Base-by-base conservation (phyloP, 345 rosid species). In the Barbarea vulgaris region DNA sequence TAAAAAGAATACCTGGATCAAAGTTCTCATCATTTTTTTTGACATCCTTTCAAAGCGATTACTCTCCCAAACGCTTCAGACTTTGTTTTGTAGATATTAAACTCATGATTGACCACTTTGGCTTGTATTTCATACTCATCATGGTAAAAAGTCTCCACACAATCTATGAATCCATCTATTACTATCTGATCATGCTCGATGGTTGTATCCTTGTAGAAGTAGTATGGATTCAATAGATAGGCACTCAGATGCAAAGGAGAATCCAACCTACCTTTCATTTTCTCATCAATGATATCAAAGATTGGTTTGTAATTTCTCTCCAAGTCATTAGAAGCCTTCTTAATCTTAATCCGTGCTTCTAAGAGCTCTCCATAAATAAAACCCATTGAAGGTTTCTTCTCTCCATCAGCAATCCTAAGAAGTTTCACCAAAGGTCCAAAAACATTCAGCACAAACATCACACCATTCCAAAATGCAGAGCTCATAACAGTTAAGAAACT, bases 301-400 rank as follows among this genome's bases (percentile, higher is more conserved):
- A 46, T 72, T 25, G 68, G 59, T 18, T 61, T 5, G 39, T 72
- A 72, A 5, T 72, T 36, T 21, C 2, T 61, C 28, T 72, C 69
- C 60, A 61, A 36, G 2, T 61, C 28, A 25, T 39, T 28, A 51
- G 7, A 42, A 42, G 47, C 47, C 47, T 14, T 42, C 47, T 42
- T 42, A 14, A 42, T 42, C 8, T 42, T 42, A 42, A 1, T 15
- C 3, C 7, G 14, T 42, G 0, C 47, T 42, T 14, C 18, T 42
- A 14, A 42, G 47, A 42, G 8, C 3, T 50, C 76, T 24, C 76
- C 39, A 71, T 10, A 47, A 59, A 71, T 48, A 59, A 70, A 70
- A 34, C 57, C 25, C 47, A 46, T 42, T 13, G 66, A 57, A 28
- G 56, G 56, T 4, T 42, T 70, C 7, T 31, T 70, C 47, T 70